Conservation (phyloP, 306 rosid species). For the Albizia julibrissin region DNA sequence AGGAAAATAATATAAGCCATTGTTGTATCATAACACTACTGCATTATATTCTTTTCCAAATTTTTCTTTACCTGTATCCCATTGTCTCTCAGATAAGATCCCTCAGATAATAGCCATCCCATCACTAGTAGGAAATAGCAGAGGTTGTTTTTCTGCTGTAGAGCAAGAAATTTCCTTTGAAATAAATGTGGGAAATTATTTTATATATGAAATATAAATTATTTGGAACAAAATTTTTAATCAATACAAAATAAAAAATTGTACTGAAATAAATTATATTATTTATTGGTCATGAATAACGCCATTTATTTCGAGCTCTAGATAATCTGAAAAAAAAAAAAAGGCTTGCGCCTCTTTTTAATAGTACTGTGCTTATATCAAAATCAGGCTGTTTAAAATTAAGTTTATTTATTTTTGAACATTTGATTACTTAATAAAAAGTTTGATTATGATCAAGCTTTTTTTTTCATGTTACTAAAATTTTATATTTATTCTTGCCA, state of each 20-base stretch:
- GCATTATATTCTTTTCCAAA: slow-evolving; percentile 40
- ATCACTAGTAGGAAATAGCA: neutral
- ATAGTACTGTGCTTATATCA: neutral
- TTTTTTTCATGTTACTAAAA: too few species aligned
- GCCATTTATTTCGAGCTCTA: neutral
- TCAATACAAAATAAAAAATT: too few species aligned
- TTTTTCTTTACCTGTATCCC: slow-evolving; percentile 27
- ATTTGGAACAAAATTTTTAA: too few species aligned
- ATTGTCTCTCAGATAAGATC: neutral
- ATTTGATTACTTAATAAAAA: neutral
- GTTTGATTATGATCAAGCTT: too few species aligned
- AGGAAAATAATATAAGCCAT: slow-evolving; percentile 29
- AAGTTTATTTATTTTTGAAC: too few species aligned
- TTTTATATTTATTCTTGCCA: too few species aligned
- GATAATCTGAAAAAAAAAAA: too few species aligned
- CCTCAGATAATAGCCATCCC: too few species aligned
- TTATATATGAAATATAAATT: too few species aligned
- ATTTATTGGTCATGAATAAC: neutral
- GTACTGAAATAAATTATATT: too few species aligned
- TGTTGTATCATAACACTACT: slow-evolving; percentile 37
- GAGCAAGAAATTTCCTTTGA: neutral
- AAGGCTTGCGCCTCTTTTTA: too few species aligned
- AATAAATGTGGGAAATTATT: too few species aligned
- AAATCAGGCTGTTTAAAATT: neutral
- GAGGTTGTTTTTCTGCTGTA: neutral